Evolutionary conservation across 1,139 yeast genomes (phyloP).

Genomic region (Arxiozyma slooffiae): DNA sequence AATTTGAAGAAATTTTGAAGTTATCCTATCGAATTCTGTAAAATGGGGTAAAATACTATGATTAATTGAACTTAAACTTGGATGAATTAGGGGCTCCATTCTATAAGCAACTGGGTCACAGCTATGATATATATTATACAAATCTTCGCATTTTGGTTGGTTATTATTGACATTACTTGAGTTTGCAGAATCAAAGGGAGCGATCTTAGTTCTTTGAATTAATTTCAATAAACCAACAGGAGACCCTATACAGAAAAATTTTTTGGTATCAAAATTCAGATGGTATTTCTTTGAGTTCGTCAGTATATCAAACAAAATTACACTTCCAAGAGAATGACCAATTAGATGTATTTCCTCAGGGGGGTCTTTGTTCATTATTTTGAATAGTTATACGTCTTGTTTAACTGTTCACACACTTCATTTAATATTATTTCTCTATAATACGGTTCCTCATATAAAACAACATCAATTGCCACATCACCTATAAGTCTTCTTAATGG

Average conservation of each 20-base stretch:
- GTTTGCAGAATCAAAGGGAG: conserved; percentile 7
- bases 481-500: conserved; percentile 71
- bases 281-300: conserved; percentile 44
- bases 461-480: conserved; percentile 77
- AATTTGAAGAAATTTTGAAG: conserved; percentile 22
- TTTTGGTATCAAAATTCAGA: conserved; percentile 61
- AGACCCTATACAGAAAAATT: conserved; percentile 75
- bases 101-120: conserved; percentile 87
- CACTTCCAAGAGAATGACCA: conserved; percentile 89
- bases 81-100: conserved; percentile 66
- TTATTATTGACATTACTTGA: not conserved
- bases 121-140: conserved; percentile 75
- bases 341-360: conserved; percentile 70
- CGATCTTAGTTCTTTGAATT: conserved; percentile 48
- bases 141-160: conserved; percentile 45
- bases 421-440: conserved; percentile 54
- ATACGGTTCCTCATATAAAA: conserved; percentile 72
- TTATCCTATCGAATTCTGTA: conserved; percentile 17
- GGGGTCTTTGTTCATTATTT: conserved; percentile 60
- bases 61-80: conserved; percentile 43
- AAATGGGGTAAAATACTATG: conserved; percentile 37
- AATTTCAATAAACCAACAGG: conserved; percentile 83
- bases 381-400: conserved; percentile 54
- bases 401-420: conserved; percentile 62
- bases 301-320: conserved; percentile 70